Conservation (phyloP, 805 yeast species). For the Saturnispora zaruensis region DNA sequence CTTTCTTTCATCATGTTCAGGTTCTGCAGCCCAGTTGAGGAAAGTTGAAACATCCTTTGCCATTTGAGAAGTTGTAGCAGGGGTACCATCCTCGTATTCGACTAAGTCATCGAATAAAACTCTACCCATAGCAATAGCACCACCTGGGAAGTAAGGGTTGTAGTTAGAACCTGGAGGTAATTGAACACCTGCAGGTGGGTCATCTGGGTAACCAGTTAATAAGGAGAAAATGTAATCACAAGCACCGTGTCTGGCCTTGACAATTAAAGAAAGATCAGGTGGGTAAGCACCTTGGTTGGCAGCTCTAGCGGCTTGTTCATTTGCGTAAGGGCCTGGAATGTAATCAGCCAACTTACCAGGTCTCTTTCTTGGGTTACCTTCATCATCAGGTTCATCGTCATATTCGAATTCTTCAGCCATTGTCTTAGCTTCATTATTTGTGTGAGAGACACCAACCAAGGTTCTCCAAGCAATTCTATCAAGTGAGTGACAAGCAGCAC, state of each 20-base stretch:
- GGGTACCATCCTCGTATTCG: slow-evolving; percentile 98
- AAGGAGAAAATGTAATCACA: slow-evolving; percentile 90
- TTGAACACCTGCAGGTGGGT: slow-evolving; percentile 93
- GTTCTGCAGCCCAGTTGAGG: slow-evolving; percentile 97
- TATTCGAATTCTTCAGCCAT: slow-evolving; percentile 96
- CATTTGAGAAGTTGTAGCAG: slow-evolving; percentile 97
- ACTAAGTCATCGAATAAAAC: slow-evolving; percentile 95
- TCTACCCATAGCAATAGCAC: slow-evolving; percentile 98
- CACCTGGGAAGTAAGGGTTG: slow-evolving; percentile 99
- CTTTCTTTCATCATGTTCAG: slow-evolving; percentile 98
- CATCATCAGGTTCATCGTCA: slow-evolving; percentile 93
- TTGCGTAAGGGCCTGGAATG: slow-evolving; percentile 91
- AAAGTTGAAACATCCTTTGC: slow-evolving; percentile 96
- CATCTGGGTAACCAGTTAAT: slow-evolving; percentile 98
- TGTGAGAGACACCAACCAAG: slow-evolving; percentile 93
- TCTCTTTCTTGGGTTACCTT: slow-evolving; percentile 96
- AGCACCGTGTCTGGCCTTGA: slow-evolving; percentile 98
- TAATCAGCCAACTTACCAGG: slow-evolving; percentile 96
- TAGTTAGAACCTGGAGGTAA: slow-evolving; percentile 93
- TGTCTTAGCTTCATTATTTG: slow-evolving; percentile 79
- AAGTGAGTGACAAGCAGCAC: slow-evolving; percentile 97
- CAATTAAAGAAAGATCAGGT: slow-evolving; percentile 93
- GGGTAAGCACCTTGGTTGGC: slow-evolving; percentile 99
- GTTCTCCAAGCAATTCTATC: slow-evolving; percentile 98
- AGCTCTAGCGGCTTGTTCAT: slow-evolving; percentile 99